Evolutionary conservation across 345 rosid species (phyloP).

Genomic region (Limnanthes douglasii): DNA sequence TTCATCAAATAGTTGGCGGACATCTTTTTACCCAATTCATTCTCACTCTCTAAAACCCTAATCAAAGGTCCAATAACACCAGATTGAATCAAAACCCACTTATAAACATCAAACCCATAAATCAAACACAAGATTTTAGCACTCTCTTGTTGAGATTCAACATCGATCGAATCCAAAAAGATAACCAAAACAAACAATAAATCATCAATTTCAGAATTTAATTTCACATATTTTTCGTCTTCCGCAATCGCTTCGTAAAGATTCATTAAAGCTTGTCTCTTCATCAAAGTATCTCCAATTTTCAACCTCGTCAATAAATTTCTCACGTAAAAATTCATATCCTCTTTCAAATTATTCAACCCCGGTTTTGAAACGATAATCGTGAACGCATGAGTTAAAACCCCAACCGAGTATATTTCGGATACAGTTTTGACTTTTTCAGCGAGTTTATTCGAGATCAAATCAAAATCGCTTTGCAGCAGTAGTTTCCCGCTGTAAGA

Average conservation of each 20-base stretch:
- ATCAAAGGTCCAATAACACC: constrained; percentile 60
- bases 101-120: constrained; percentile 42
- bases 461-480: constrained; percentile 93
- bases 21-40: constrained; percentile 30
- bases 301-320: constrained; percentile 88
- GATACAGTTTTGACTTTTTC: constrained; percentile 33
- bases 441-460: constrained; percentile 41
- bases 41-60: constrained; percentile 54
- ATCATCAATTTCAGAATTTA: constrained; percentile 35
- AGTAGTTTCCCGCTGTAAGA: constrained; percentile 79
- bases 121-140: constrained; percentile 38
- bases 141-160: constrained; percentile 43
- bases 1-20: constrained; percentile 48
- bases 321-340: constrained; percentile 62
- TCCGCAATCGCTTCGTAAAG: constrained; percentile 41
- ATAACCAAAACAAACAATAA: constrained; percentile 29
- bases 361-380: constrained; percentile 72
- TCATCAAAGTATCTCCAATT: constrained; percentile 77
- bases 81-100: constrained; percentile 31
- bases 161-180: constrained; percentile 56
- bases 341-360: constrained; percentile 49
- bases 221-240: constrained; percentile 48
- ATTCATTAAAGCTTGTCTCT: constrained; percentile 56
- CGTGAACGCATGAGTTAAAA: constrained; percentile 50
- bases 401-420: constrained; percentile 46